Conservation (phyloP, 306 rosid species). For the Quercus cerris region DNA sequence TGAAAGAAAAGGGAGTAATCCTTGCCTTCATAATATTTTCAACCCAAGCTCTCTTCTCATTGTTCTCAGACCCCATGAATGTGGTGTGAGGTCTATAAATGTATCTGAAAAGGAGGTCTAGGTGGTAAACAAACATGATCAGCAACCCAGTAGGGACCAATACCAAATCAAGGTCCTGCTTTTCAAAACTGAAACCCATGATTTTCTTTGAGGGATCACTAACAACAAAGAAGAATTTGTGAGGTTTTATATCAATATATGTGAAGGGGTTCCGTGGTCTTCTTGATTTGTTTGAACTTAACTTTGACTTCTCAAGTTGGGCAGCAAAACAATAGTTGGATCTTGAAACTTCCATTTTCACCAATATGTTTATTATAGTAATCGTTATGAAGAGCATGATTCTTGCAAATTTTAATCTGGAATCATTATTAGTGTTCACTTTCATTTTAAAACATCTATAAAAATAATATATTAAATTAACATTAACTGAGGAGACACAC, state of each 20-base stretch:
- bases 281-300: neutral
- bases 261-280: neutral
- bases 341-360: neutral
- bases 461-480: too few relatives aligned
- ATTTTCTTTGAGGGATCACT: neutral
- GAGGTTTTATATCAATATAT: neutral
- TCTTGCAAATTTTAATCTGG: too few relatives aligned
- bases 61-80: constrained; percentile 69
- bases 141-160: constrained; percentile 71
- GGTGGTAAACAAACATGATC: constrained; percentile 64
- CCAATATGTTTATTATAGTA: neutral
- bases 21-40: constrained; percentile 64
- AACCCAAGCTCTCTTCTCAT: constrained; percentile 73
- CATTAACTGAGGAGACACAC: too few relatives aligned
- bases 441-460: too few relatives aligned
- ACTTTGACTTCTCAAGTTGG: neutral
- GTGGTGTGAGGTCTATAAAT: constrained; percentile 62
- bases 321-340: neutral
- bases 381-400: too few relatives aligned
- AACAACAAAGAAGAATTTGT: neutral
- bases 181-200: constrained; percentile 43
- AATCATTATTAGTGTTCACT: too few relatives aligned
- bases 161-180: constrained; percentile 60
- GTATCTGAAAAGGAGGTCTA: constrained; percentile 55
- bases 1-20: neutral